phyloP scores from a whole-genome alignment of 108 stramenopile genomes.

The Pinguiococcus pyrenoidosus region DNA sequence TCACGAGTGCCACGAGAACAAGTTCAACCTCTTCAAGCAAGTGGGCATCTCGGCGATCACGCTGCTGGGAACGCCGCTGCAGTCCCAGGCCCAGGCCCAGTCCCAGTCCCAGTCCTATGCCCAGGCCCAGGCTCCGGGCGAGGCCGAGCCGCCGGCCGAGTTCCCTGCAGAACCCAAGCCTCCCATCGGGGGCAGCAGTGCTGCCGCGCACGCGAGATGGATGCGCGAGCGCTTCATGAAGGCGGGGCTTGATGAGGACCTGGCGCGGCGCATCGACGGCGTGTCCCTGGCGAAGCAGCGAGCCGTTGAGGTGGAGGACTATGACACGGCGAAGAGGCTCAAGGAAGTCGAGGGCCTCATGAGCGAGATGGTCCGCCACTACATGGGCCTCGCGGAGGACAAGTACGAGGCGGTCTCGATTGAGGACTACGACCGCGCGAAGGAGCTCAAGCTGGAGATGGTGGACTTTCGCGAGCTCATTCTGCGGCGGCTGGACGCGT shows the following conservation, averaged over 20 bases:
- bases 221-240: no score
- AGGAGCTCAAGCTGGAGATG: conserved; percentile 13
- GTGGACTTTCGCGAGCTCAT: conserved; percentile 13
- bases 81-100: background rate
- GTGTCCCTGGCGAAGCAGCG: conserved; percentile 30
- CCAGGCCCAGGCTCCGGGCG: no score
- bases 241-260: conserved; percentile 21
- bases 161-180: no score
- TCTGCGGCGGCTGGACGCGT: background rate
- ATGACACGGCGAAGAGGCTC: conserved; percentile 39
- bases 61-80: conserved; percentile 10
- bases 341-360: conserved; percentile 22
- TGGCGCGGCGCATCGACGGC: conserved; percentile 8
- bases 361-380: background rate
- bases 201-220: no score
- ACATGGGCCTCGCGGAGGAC: background rate
- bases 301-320: conserved; percentile 42
- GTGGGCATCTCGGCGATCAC: conserved; percentile 27
- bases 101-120: background rate
- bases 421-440: conserved; percentile 31
- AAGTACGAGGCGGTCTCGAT: conserved; percentile 19
- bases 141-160: background rate
- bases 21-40: conserved; percentile 42
- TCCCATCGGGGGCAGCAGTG: no score
- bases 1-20: conserved; percentile 42